Evolutionary conservation across 441 rosid species (phyloP).

Genomic region (Syzygium malaccense): DNA sequence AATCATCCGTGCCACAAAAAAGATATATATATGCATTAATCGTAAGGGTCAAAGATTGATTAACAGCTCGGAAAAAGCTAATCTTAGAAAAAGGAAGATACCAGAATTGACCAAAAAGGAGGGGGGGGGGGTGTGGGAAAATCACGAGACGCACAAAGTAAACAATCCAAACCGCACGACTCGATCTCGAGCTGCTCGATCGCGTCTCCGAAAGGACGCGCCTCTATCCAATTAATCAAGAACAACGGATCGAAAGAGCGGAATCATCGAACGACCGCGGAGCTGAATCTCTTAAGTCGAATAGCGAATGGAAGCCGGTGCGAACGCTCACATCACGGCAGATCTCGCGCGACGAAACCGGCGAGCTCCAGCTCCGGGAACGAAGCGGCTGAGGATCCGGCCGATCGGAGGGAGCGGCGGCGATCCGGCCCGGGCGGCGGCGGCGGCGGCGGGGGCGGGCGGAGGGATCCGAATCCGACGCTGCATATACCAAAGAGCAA

Average conservation of each 20-base stretch:
- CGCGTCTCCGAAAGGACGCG: not conserved
- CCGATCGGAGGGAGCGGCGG: conserved; percentile 22
- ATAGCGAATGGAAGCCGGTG: not conserved
- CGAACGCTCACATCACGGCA: conserved; percentile 2
- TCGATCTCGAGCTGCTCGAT: not conserved
- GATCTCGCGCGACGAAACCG: conserved; percentile 12
- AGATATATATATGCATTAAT: not conserved
- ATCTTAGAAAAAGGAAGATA: not conserved
- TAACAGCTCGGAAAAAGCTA: not conserved
- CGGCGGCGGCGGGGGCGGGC: not conserved
- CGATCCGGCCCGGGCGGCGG: not conserved
- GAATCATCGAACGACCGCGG: not conserved
- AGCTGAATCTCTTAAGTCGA: not conserved
- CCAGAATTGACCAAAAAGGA: not conserved
- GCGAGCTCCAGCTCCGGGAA: not conserved
- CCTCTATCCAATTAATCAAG: not conserved
- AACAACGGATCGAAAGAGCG: not conserved
- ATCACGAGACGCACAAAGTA: not conserved
- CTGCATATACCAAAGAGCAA: not conserved
- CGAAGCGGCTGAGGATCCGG: not conserved
- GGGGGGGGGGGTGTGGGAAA: too few species aligned
- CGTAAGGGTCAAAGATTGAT: not conserved
- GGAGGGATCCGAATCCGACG: conserved; percentile 36
- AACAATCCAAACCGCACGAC: not conserved
- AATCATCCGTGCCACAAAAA: not conserved